Base-by-base conservation (phyloP, 495 filamentous ascomycete genomes). In the Penicillium soppii region DNA sequence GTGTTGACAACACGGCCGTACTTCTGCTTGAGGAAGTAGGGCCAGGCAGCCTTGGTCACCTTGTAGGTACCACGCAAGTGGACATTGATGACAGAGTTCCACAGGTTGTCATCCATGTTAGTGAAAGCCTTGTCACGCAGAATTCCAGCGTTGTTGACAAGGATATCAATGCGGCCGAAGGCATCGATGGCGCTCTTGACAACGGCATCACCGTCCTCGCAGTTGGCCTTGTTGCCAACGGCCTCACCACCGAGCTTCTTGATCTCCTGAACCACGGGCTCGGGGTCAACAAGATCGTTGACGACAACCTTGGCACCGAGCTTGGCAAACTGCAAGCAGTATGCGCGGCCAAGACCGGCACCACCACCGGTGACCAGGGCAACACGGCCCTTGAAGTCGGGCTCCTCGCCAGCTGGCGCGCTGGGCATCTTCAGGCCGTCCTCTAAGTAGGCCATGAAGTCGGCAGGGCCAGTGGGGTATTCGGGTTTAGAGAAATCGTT, bases 81-180 rank as follows among this genome's bases (percentile, higher is more conserved):
- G 43, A 97, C 91, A 53, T 88, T 85, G 72, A 97, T 76, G 50
- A 98, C 94, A 43, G 88, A 83, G 67, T 96, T 85, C 91, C 92
- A 98, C 52, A 90, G 79, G 70, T 83, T 85, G 72, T 98, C 94
- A 50, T 90, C 88, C 94, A 98, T 97, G 76, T 96, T 96, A 68
- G 77, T 83, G 75, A 98, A 98, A 29, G 94, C 92, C 82, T 97
- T 97, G 79, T 98, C 94, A 46, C 94, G 83, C 27, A 98, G 82
- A 62, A 98, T 97, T 65, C 94, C 94, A 38, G 94, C 94, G 63
- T 98, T 98, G 82, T 98, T 98, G 69, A 98, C 78, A 55, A 98
- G 71, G 47, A 97, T 87, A 65, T 98, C 94, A 59, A 98, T 82
- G 46, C 95, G 89, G 58, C 94, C 94, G 59, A 89, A 97, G 30